Percentiles rank a stretch among this genome's conserved stretches.
These are phyloP conservation scores for Polyporus arcularius DNA, from an alignment of 768 basidiomycete species.

Conservation along the genomic window DNA sequence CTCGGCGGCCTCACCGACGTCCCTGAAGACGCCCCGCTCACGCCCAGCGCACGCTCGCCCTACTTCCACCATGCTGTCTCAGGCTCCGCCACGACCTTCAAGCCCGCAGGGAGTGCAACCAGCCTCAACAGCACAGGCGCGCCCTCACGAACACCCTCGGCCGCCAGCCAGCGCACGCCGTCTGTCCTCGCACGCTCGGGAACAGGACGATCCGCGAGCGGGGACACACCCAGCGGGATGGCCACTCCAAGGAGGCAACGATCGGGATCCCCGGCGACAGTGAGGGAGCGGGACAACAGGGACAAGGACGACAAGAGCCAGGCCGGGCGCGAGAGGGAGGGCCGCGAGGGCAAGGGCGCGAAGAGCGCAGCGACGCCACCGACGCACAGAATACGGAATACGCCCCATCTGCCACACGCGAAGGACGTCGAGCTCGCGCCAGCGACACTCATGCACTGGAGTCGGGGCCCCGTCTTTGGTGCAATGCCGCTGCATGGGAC, in stretches of 20 bases:
- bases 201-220: constrained; percentile 15
- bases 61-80: constrained; percentile 38
- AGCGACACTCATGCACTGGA: constrained; percentile 84
- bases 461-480: constrained; percentile 79
- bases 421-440: constrained; percentile 61
- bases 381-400: constrained; percentile 43
- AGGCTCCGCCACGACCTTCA: constrained; percentile 40
- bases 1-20: constrained; percentile 30
- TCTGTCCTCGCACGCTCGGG: constrained; percentile 14
- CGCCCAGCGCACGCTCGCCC: constrained; percentile 34
- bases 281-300: constrained; percentile 17
- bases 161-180: constrained; percentile 16
- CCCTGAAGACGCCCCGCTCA: constrained; percentile 31
- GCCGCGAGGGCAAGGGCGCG: constrained; percentile 10
- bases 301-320: constrained; percentile 10
- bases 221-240: constrained; percentile 11
- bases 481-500: constrained; percentile 63
- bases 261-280: constrained; percentile 17
- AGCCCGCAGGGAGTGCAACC: constrained; percentile 29
- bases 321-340: constrained; percentile 12
- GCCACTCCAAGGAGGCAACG: constrained; percentile 13
- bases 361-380: constrained; percentile 15
- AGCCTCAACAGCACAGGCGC: constrained; percentile 32
- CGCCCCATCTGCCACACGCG: constrained; percentile 62
- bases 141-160: constrained; percentile 24